These are phyloP conservation scores for Puccinia triticina DNA, from an alignment of 1,284 basidiomycete species.

Conservation along the genomic window DNA sequence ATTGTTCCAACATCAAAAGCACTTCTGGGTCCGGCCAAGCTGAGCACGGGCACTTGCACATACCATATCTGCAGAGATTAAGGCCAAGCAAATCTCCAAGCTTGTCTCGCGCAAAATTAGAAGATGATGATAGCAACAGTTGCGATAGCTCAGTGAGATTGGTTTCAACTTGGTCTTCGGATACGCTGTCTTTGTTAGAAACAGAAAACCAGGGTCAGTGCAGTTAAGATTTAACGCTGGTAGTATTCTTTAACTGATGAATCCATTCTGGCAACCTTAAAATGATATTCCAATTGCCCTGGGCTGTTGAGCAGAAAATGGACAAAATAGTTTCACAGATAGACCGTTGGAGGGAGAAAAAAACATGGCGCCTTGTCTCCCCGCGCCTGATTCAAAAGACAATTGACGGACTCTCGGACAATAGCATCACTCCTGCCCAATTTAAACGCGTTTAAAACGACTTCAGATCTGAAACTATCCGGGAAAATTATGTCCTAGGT, in stretches of 20 bases:
- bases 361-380: too few species aligned
- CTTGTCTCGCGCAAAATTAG: background rate
- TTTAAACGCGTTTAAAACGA: too few species aligned
- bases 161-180: conserved; percentile 21
- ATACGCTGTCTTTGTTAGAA: conserved; percentile 15
- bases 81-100: background rate
- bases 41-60: background rate
- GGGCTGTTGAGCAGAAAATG: too few species aligned
- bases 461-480: too few species aligned
- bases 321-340: too few species aligned
- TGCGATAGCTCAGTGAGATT: background rate
- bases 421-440: too few species aligned
- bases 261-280: background rate
- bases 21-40: background rate
- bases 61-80: background rate
- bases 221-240: background rate
- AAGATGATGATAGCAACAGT: background rate
- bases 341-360: too few species aligned
- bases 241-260: background rate
- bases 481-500: too few species aligned
- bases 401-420: too few species aligned
- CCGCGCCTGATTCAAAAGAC: too few species aligned
- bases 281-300: too few species aligned
- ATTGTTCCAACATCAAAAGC: background rate
- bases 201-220: conserved; percentile 12